Percentiles rank a stretch among this genome's conserved stretches.
phyloP scores from a whole-genome alignment of 345 rosid genomes.

The Salix suchowensis region DNA sequence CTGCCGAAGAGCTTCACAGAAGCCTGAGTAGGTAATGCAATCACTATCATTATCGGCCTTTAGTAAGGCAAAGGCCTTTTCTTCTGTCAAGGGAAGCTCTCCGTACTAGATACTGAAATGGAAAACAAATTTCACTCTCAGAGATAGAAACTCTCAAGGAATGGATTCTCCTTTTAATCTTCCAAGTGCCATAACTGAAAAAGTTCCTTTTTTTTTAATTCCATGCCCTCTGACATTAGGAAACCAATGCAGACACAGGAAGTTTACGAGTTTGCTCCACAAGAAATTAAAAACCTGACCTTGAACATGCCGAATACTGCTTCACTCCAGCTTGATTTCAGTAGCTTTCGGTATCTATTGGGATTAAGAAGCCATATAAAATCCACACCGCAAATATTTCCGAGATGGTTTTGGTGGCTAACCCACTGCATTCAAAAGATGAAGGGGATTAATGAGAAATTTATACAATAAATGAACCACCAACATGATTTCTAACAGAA shows the following conservation, averaged over 20 bases:
- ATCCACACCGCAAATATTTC: slow-evolving; percentile 25
- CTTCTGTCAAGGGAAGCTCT: slow-evolving; percentile 66
- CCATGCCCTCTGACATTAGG: not conserved
- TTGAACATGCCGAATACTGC: slow-evolving; percentile 96
- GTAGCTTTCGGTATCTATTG: slow-evolving; percentile 56
- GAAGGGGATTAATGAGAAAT: slow-evolving; percentile 14
- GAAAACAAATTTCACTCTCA: slow-evolving; percentile 13
- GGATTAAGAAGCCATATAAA: slow-evolving; percentile 51
- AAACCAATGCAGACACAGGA: not conserved
- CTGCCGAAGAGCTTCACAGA: slow-evolving; percentile 82
- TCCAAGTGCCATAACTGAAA: not conserved
- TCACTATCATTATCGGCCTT: slow-evolving; percentile 56
- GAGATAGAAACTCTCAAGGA: slow-evolving; percentile 13
- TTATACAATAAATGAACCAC: not conserved
- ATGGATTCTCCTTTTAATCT: not conserved
- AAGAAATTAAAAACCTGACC: slow-evolving; percentile 39
- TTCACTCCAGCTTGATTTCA: slow-evolving; percentile 86
- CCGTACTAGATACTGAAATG: slow-evolving; percentile 57
- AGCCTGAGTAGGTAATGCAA: slow-evolving; percentile 57
- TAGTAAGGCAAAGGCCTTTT: slow-evolving; percentile 69
- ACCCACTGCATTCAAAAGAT: slow-evolving; percentile 20
- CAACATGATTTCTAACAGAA: not conserved
- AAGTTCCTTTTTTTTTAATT: not conserved
- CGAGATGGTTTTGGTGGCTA: slow-evolving; percentile 24
- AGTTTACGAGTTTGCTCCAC: not conserved